Percentiles rank a stretch among this genome's conserved stretches.
These are phyloP conservation scores for Karstenula rhodostoma DNA, from an alignment of 2,329 filamentous ascomycete species.

Conservation along the genomic window DNA sequence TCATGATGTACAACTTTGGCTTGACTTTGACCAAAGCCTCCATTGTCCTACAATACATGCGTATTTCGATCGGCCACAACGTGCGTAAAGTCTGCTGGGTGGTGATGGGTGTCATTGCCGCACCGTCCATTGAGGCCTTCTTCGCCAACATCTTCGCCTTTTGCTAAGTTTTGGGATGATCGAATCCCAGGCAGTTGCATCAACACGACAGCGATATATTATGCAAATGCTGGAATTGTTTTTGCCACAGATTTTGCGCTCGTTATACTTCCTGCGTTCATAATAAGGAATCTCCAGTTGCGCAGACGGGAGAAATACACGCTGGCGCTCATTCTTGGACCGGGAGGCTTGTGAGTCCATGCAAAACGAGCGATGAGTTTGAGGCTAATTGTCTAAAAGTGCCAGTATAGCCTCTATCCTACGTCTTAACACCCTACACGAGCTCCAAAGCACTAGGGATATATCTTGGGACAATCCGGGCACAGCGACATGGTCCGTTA, in stretches of 20 bases:
- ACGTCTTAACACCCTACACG: constrained; percentile 29
- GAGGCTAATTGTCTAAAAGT: constrained; percentile 15
- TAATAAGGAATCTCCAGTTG: constrained; percentile 32
- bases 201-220: constrained; percentile 23
- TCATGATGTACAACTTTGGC: constrained; percentile 26
- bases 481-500: constrained; percentile 29
- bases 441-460: constrained; percentile 22
- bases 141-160: constrained; percentile 24
- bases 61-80: constrained; percentile 20
- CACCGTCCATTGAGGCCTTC: constrained; percentile 19
- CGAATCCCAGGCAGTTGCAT: constrained; percentile 23
- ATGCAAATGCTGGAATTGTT: constrained; percentile 27
- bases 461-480: constrained; percentile 32
- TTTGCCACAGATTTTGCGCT: constrained; percentile 25
- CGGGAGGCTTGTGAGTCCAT: constrained; percentile 41
- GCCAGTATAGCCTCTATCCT: constrained; percentile 30
- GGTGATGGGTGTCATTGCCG: constrained; percentile 17
- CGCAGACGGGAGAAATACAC: constrained; percentile 35
- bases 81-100: constrained; percentile 20
- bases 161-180: constrained; percentile 30
- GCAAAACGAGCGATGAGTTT: neutral
- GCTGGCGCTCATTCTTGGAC: constrained; percentile 39
- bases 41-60: constrained; percentile 28
- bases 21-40: constrained; percentile 25
- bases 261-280: constrained; percentile 27